Base-by-base conservation (phyloP, 1,284 basidiomycete species). In the Ustilago xerochloae region DNA sequence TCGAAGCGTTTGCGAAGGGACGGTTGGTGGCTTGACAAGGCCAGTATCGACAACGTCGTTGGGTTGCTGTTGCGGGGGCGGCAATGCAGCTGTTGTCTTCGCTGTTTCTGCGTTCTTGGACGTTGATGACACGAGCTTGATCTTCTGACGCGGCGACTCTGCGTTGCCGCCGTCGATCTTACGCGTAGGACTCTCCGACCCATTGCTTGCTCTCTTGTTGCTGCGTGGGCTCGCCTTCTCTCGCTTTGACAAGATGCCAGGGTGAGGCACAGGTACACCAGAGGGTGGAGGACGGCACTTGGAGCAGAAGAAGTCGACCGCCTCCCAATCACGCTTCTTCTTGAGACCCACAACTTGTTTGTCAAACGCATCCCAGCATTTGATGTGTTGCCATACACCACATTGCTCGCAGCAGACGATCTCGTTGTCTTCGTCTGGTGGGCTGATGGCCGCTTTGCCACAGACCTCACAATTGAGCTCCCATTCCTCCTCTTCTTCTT, bases 401-500 rank as follows among this genome's bases (percentile, higher is more conserved):
- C 93, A 94, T 43, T 85, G 81, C 33, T 91, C 91, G 80, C 93
- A 94, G 45, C 89, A 92, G 82, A 93, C 89, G 85, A 94, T 88
- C 10, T 91, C 89, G 30, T 87, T 85, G 22, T 89, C 90, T 70
- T 92, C 91, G 70, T 93, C 91, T 7, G 63, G 60, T 26, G 76
- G 76, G 81, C 93, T 93, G 58, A 89, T 85, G 9, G 91, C 91
- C 32, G 86, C 87, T 56, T 88, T 87, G 52, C 87, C 87, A 81
- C 93, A 94, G 20, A 94, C 87, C 79, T 94, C 93, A 82, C 93
- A 94, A 78, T 91, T 90, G 45, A 94, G 86, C 59, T 91, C 89
- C 93, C 93, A 94, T 64, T 91, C 89, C 52, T 90, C 90, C 76
- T 87, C 83, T 55, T 84, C 60, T 16, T 72, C 62, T 13, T 53